Evolutionary conservation across 495 filamentous ascomycete genomes (phyloP), one percentile per base, ranked within the genome.

Genomic region (Hypoxylon lienhwacheense): DNA sequence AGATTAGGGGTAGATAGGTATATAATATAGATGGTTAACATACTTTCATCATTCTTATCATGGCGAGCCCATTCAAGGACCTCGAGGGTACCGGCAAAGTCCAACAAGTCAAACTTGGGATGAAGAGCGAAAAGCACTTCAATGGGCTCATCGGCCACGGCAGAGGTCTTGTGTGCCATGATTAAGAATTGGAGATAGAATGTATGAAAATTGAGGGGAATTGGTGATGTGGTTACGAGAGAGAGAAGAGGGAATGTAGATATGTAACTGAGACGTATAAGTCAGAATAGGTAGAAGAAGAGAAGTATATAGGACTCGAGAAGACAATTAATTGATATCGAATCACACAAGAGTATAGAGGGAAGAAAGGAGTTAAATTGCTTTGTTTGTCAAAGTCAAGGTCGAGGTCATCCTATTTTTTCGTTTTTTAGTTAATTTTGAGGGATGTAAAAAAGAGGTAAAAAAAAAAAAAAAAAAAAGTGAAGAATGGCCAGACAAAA

Each of bases 1-100:
- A 22, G 45, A 14, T 21, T 41, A 36, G 40, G 33, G 47, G 48
- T 42, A 20, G 32, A 43, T 33, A 33, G 43, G 33, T 24, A 26
- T 5, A 10, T 28, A 28, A n/a, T 15, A 20, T 25, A 8, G 24
- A 17, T 42, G 33, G 43, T 33, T 28, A n/a, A 70, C 78, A 67
- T 74, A 87, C 85, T 70, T 17, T 77, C 70, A 55, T 87, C 83
- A 50, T 81, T 78, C 43, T 74, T 71, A 41, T 87, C 78, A 54
- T 87, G 83, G 43, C 72, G 73, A 56, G 84, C 81, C 24, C 69
- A 70, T 50, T 65, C 73, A 41, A 89, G 72, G 52, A 85, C 76
- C 67, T 88, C 85, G 33, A 88, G 73, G 15, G 86, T 84, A 14
- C 84, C 86, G 22, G 78, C 73, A 58, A 87, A 83, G 73, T 89